Base-by-base conservation (phyloP, 768 basidiomycete species). In the Leucogyrophana mollusca region DNA sequence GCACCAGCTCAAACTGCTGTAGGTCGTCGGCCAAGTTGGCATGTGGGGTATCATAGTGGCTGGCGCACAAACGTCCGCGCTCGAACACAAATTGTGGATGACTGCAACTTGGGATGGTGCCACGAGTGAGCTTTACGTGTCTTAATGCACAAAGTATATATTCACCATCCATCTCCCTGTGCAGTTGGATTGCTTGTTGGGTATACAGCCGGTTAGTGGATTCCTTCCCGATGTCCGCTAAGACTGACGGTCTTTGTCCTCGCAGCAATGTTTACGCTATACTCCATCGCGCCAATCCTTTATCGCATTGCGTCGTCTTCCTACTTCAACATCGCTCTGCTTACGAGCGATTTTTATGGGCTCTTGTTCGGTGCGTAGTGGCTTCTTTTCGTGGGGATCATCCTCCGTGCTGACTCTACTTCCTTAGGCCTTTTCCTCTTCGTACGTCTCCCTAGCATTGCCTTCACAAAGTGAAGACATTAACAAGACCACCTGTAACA, bases 301-400 rank as follows among this genome's bases (percentile, higher is more conserved):
- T 90, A 89, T 65, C 83, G 88, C 43, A 70, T 85, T 66, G 82
- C 87, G 3, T 89, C 87, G 1, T 86, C 85, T 7, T 80, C 85
- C 8, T 89, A 84, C 68, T 89, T 81, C 68, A 90, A 90, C 59
- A 70, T 90, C 51, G 83, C 81, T 49, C 65, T 90, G 13, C 76
- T 91, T 21, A 82, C 88, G 9, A 83, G 83, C 58, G 87, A 90
- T 65, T 91, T 89, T 55, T 91, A 82, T 56, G 85, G 88, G 14
- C 70, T 91, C 36, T 71, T 91, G 9, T 87, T 91, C 55, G 88
- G 57, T 54, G 38, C 10, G 46, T 47, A 14, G n/a, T n/a, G n/a
- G n/a, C n/a, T n/a, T n/a, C n/a, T n/a, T n/a, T n/a, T n/a, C n/a
- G n/a, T n/a, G n/a, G n/a, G n/a, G n/a, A n/a, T n/a, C n/a, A n/a